Conservation (phyloP, 176 grass and related monocot genomes). For the Puya raimondii region DNA sequence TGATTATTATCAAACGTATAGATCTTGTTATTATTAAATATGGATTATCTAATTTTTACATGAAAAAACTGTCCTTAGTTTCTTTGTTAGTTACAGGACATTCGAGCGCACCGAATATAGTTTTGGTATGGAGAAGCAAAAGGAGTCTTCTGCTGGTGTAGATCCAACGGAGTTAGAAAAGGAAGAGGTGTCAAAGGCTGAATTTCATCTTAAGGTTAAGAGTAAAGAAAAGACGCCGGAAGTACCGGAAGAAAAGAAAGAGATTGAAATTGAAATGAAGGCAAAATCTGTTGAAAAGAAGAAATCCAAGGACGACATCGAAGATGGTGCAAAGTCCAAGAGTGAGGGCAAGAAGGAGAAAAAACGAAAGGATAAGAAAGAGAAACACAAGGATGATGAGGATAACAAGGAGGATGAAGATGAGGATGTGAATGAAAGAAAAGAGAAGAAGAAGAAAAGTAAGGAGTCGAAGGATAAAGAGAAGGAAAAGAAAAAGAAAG, state of each 20-base stretch:
- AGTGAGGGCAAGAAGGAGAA: slow-evolving; percentile 12
- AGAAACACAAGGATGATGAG: neutral
- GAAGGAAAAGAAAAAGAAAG: slow-evolving; percentile 7
- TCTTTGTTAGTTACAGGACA: slow-evolving; percentile 1
- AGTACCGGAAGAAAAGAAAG: slow-evolving; percentile 33
- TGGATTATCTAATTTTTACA: too few species aligned
- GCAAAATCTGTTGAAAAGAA: slow-evolving; percentile 44
- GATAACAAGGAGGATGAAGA: neutral
- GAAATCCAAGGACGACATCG: slow-evolving; percentile 23
- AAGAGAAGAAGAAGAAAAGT: neutral
- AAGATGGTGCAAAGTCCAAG: slow-evolving; percentile 4
- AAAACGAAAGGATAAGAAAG: slow-evolving; percentile 13
- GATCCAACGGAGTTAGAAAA: slow-evolving; percentile 20
- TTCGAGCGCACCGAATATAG: neutral
- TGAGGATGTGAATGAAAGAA: neutral
- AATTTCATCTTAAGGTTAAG: slow-evolving; percentile 64
- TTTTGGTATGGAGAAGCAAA: slow-evolving; percentile 36
- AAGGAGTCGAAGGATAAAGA: slow-evolving; percentile 12
- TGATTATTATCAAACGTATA: too few species aligned
- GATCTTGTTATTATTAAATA: too few species aligned
- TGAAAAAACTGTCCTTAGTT: neutral
- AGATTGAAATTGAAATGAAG: slow-evolving; percentile 39
- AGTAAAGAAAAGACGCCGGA: slow-evolving; percentile 31
- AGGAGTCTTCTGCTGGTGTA: slow-evolving; percentile 1
- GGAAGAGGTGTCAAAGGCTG: slow-evolving; percentile 34